Conservation (phyloP, 2,329 filamentous ascomycete genomes). For the Didymella lethalis region DNA sequence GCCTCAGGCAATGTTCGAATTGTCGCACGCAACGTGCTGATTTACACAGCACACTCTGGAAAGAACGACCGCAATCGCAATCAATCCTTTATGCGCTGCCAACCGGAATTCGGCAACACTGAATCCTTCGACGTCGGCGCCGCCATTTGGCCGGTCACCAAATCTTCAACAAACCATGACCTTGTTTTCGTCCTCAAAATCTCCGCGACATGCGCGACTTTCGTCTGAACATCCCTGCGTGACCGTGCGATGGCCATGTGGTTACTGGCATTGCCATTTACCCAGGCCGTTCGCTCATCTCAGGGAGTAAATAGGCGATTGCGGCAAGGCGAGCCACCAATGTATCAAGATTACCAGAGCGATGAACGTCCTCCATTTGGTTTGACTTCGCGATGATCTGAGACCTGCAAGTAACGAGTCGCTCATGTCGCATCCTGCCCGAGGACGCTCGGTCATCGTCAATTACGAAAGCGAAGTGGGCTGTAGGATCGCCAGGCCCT, state of each 20-base stretch:
- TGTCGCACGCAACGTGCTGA: not conserved
- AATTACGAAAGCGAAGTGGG: constrained; percentile 25
- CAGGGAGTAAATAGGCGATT: not conserved
- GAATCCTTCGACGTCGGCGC: constrained; percentile 11
- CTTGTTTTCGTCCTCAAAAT: constrained; percentile 15
- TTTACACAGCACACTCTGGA: not conserved
- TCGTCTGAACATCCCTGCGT: constrained; percentile 2
- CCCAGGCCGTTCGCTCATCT: constrained; percentile 2
- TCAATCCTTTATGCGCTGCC: not conserved
- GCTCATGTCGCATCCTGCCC: constrained; percentile 10
- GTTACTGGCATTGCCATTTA: constrained; percentile 15
- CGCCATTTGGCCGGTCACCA: constrained; percentile 11
- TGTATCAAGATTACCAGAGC: constrained; percentile 2
- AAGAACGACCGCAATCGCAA: not conserved
- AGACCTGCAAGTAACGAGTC: not conserved
- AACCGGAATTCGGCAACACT: constrained; percentile 11
- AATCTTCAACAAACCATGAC: constrained; percentile 8
- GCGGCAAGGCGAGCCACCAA: constrained; percentile 17
- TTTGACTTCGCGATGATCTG: not conserved
- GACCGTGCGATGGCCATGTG: constrained; percentile 14
- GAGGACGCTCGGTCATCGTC: constrained; percentile 17
- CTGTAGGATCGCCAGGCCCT: constrained; percentile 29
- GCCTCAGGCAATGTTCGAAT: constrained; percentile 6
- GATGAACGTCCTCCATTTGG: not conserved
- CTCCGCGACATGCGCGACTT: constrained; percentile 17